Conservation (phyloP, 2,329 filamentous ascomycete genomes). For the Zymoseptoria crescenta region DNA sequence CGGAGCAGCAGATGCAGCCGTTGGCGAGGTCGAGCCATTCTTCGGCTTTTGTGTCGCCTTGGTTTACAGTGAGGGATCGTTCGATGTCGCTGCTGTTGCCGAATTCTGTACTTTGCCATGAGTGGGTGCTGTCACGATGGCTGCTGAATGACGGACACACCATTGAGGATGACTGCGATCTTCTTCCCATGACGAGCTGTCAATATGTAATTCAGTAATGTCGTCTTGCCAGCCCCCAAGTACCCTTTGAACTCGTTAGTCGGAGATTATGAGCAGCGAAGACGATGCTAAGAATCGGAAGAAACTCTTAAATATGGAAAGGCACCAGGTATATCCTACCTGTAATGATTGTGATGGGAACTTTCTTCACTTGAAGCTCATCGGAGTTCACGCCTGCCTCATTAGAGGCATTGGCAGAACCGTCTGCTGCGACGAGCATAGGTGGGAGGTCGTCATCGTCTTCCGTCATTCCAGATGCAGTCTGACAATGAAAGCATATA, state of each 20-base stretch:
- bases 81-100: slow-evolving; percentile 72
- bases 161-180: slow-evolving; percentile 95
- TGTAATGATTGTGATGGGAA: slow-evolving; percentile 79
- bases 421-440: slow-evolving; percentile 52
- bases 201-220: slow-evolving; percentile 88
- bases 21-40: slow-evolving; percentile 97
- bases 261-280: too few relatives aligned
- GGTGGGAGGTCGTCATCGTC: slow-evolving; percentile 55
- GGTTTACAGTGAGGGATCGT: slow-evolving; percentile 85
- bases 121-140: background rate
- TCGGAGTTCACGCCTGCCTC: slow-evolving; percentile 7
- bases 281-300: background rate
- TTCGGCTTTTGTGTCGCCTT: slow-evolving; percentile 65
- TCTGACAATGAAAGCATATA: background rate
- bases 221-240: slow-evolving; percentile 91
- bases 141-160: slow-evolving; percentile 34
- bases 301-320: background rate
- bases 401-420: slow-evolving; percentile 15
- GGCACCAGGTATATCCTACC: slow-evolving; percentile 40
- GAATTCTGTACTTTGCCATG: slow-evolving; percentile 25
- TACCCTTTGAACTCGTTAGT: slow-evolving; percentile 56
- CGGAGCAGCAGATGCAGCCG: slow-evolving; percentile 94
- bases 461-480: slow-evolving; percentile 42
- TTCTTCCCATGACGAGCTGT: slow-evolving; percentile 94
- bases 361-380: slow-evolving; percentile 49